Evolutionary conservation across 2,329 filamentous ascomycete genomes (phyloP).

Genomic region (Fusarium pininemorale): DNA sequence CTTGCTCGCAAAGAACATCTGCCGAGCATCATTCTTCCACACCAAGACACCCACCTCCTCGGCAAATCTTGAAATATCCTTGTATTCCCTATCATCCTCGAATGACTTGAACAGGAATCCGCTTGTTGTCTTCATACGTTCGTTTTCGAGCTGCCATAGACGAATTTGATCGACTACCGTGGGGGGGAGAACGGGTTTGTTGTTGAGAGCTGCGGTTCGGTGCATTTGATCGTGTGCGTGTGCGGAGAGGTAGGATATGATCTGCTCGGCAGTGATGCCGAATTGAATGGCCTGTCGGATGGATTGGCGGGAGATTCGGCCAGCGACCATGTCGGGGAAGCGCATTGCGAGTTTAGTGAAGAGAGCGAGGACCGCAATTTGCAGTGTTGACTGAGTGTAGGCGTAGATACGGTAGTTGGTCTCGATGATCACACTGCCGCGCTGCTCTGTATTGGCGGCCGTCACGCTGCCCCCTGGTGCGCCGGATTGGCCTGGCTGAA

Average conservation of each 20-base stretch:
- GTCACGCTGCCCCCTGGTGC: slow-evolving; percentile 47
- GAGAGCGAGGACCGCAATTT: slow-evolving; percentile 91
- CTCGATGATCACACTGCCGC: slow-evolving; percentile 93
- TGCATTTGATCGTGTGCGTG: slow-evolving; percentile 97
- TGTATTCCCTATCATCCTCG: slow-evolving; percentile 74
- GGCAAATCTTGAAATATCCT: slow-evolving; percentile 78
- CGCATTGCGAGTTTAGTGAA: slow-evolving; percentile 90
- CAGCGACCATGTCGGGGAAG: slow-evolving; percentile 93
- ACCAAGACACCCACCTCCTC: slow-evolving; percentile 89
- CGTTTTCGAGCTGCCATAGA: slow-evolving; percentile 96
- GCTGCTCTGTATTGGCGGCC: slow-evolving; percentile 54
- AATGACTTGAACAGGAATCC: slow-evolving; percentile 95
- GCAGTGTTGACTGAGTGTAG: slow-evolving; percentile 91
- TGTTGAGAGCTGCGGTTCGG: slow-evolving; percentile 65
- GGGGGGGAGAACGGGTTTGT: slow-evolving; percentile 82
- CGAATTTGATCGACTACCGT: slow-evolving; percentile 98
- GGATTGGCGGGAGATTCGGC: slow-evolving; percentile 87
- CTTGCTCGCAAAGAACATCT: slow-evolving; percentile 91
- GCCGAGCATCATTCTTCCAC: slow-evolving; percentile 82
- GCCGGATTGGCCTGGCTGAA: slow-evolving; percentile 48
- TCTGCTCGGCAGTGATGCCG: slow-evolving; percentile 94
- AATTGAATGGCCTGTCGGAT: slow-evolving; percentile 86
- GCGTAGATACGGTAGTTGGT: slow-evolving; percentile 98
- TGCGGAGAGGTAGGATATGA: slow-evolving; percentile 89
- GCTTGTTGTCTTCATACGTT: slow-evolving; percentile 84